phyloP scores from a whole-genome alignment of 2,329 filamentous ascomycete species.

The Aspergillus vadensis region DNA sequence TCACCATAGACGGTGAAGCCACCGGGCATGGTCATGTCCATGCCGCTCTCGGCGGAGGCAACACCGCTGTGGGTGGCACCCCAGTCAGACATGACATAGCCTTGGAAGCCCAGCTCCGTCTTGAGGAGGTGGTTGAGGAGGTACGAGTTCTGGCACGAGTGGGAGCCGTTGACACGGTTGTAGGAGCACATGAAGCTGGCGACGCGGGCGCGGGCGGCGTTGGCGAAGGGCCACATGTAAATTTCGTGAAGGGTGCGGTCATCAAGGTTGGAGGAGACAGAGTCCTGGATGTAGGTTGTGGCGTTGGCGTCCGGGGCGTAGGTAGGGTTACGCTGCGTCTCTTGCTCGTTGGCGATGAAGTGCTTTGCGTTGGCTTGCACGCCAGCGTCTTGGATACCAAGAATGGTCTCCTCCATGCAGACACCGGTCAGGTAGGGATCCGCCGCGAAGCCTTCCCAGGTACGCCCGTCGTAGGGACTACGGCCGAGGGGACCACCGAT shows the following conservation, averaged over 20 bases:
- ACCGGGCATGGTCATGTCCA: constrained; percentile 39
- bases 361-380: constrained; percentile 37
- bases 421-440: constrained; percentile 51
- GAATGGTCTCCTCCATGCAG: constrained; percentile 46
- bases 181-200: constrained; percentile 52
- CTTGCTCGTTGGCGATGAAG: constrained; percentile 68
- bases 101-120: constrained; percentile 54
- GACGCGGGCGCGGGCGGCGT: constrained; percentile 69
- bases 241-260: constrained; percentile 75
- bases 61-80: constrained; percentile 49
- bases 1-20: constrained; percentile 34
- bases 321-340: constrained; percentile 48
- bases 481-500: constrained; percentile 46
- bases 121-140: constrained; percentile 52
- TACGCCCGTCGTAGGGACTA: constrained; percentile 24
- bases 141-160: constrained; percentile 52
- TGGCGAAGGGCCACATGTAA: constrained; percentile 77
- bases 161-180: constrained; percentile 50
- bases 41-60: constrained; percentile 49
- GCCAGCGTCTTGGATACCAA: constrained; percentile 61
- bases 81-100: constrained; percentile 51
- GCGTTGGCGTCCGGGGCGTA: constrained; percentile 39
- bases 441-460: constrained; percentile 47
- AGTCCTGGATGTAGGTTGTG: constrained; percentile 21
- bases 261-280: constrained; percentile 59